phyloP scores from a whole-genome alignment of 345 rosid species.

The Corchorus olitorius region DNA sequence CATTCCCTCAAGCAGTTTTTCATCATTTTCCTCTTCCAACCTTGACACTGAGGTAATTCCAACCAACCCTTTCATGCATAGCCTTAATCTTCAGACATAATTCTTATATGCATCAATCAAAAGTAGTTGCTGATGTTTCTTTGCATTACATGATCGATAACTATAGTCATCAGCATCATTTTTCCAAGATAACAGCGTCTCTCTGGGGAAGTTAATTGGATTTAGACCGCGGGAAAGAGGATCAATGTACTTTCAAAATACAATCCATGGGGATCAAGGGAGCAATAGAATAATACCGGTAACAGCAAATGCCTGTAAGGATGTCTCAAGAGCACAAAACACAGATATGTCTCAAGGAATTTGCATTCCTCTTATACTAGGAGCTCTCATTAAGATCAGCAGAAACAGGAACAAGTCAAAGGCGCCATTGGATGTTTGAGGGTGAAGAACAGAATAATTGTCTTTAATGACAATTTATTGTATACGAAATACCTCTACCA shows the following conservation, averaged over 20 bases:
- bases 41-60: constrained; percentile 54
- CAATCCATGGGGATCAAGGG: constrained; percentile 22
- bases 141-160: neutral
- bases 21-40: constrained; percentile 55
- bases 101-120: neutral
- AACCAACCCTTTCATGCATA: neutral
- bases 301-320: constrained; percentile 4
- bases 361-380: constrained; percentile 50
- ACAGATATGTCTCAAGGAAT: constrained; percentile 38
- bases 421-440: constrained; percentile 23
- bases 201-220: constrained; percentile 57
- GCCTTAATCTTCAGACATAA: no score
- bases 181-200: constrained; percentile 50
- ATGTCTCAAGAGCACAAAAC: constrained; percentile 11
- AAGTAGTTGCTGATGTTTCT: neutral
- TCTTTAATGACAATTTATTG: neutral
- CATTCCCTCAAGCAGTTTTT: constrained; percentile 33
- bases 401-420: constrained; percentile 39
- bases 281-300: constrained; percentile 5
- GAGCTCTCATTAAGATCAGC: constrained; percentile 40
- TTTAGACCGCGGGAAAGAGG: constrained; percentile 30
- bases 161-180: constrained; percentile 61
- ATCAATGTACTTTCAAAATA: constrained; percentile 31
- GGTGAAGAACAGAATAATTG: neutral
- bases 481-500: neutral